These are phyloP conservation scores for Cyclocybe cylindracea DNA, from an alignment of 768 basidiomycete genomes.

Conservation along the genomic window DNA sequence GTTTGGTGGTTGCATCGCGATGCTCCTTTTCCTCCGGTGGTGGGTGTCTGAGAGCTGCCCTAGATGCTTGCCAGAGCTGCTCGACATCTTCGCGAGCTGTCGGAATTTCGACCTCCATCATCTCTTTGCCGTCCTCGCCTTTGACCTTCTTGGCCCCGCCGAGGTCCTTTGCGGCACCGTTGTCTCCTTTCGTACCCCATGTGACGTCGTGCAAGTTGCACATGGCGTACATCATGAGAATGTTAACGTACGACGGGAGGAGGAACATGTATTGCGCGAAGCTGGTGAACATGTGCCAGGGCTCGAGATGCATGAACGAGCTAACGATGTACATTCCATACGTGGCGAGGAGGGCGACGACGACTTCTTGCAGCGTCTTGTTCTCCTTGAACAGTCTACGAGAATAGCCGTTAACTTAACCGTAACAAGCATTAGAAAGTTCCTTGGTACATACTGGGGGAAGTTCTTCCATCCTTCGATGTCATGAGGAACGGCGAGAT, in stretches of 20 bases:
- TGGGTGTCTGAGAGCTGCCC: conserved; percentile 65
- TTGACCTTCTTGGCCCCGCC: conserved; percentile 90
- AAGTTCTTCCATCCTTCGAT: conserved; percentile 76
- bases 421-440: not conserved
- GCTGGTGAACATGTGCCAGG: conserved; percentile 96
- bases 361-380: conserved; percentile 78
- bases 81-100: conserved; percentile 87
- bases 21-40: conserved; percentile 77
- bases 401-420: not conserved
- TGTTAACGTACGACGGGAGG: conserved; percentile 76
- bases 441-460: conserved; percentile 50
- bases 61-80: conserved; percentile 80
- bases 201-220: conserved; percentile 90
- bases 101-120: conserved; percentile 85
- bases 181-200: conserved; percentile 94
- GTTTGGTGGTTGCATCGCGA: conserved; percentile 85
- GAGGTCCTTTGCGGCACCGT: conserved; percentile 83
- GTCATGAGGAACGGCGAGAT: conserved; percentile 77
- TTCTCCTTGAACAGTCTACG: conserved; percentile 62
- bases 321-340: conserved; percentile 85
- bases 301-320: conserved; percentile 88
- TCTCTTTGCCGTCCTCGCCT: conserved; percentile 79
- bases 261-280: conserved; percentile 93
- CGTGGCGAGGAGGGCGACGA: conserved; percentile 75
- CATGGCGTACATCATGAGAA: conserved; percentile 94